Evolutionary conservation across 768 basidiomycete genomes (phyloP), one percentile per base, ranked within the genome.

Genomic region (Phylloporus scabripes): DNA sequence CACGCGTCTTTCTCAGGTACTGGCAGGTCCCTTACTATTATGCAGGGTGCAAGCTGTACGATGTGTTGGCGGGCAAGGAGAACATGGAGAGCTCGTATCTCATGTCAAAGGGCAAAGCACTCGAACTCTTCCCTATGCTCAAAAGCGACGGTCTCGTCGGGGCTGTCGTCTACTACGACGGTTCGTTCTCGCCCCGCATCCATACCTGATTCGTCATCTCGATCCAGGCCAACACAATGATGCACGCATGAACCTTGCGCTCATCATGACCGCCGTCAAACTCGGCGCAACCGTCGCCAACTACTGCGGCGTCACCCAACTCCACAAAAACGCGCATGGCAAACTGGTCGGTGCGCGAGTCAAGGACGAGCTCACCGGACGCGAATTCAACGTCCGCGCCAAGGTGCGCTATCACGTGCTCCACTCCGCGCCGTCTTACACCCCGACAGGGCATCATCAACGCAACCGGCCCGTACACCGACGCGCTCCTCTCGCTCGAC

Each of bases 1-100:
- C 26, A 28, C 26, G 26, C 26, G 26, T 28, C 26, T 28, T 9
- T 26, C 10, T 7, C 45, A 87, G 86, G 52, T 94, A 92, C 67
- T 98, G 94, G 93, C 93, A 97, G 61, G 78, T 97, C 12, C 95
- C 95, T 0, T 99, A 98, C 70, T 97, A 96, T 68, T 92, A 81
- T 74, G 83, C 82, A 2, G 95, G 95, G 4, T 93, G 89, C 73
- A 98, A 97, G 72, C 72, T 97, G 74, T 99, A 99, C 71, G 95
- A 99, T 64, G 34, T 96, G 28, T 74, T 99, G 17, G 95, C 95
- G 7, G 95, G 95, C 0, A 87, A 87, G 66, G 91, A 96, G 67
- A 97, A 97, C 66, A 96, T 96, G 92, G 92, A 93, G 68, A 76
- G 80, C 1, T 92, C 92, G 7, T 98, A 98, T 68, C 74, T 96